These are phyloP conservation scores for Zea mays DNA, from an alignment of 176 grass and related monocot genomes.

Conservation along the genomic window Zm-B73-REFERENCE-NAM-5.0 NC_050103.1:179023001-179023500, in stretches of 20 bases:
- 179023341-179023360: constrained; percentile 56
- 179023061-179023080: constrained; percentile 67
- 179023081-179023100: constrained; percentile 40
- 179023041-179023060: constrained; percentile 63
- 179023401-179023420: constrained; percentile 37
- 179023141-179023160: background rate
- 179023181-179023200: constrained; percentile 77
- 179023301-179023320: constrained; percentile 83
- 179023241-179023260: constrained; percentile 86
- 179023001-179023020: constrained; percentile 88
- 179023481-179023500: constrained; percentile 59
- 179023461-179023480: constrained; percentile 60
- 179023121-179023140: background rate
- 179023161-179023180: constrained; percentile 18
- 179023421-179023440: constrained; percentile 77
- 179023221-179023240: constrained; percentile 89
- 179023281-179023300: constrained; percentile 77
- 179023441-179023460: constrained; percentile 73
- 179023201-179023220: constrained; percentile 75
- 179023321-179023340: constrained; percentile 87
- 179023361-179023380: background rate
- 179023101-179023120: constrained; percentile 12
- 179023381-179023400: background rate
- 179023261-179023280: constrained; percentile 72
- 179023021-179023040: constrained; percentile 90